Evolutionary conservation across 805 yeast genomes (phyloP).

Genomic region (Candida sithepensis): DNA sequence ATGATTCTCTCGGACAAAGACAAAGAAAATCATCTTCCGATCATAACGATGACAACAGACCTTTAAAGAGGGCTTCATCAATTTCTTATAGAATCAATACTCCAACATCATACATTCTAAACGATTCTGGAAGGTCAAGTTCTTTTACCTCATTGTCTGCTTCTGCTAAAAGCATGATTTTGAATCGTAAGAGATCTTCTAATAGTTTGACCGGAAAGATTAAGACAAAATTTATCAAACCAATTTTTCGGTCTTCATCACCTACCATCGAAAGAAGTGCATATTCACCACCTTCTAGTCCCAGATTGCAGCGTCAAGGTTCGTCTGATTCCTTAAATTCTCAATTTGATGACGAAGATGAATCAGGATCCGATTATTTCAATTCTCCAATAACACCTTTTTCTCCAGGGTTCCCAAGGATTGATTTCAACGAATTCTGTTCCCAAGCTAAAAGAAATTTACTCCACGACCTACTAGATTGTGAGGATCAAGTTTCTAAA

Average conservation of each 20-base stretch:
- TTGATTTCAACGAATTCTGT: slow-evolving; percentile 7
- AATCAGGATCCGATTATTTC: not conserved
- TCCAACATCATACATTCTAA: slow-evolving; percentile 9
- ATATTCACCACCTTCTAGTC: slow-evolving; percentile 5
- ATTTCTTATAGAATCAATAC: slow-evolving; percentile 21
- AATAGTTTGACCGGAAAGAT: slow-evolving; percentile 9
- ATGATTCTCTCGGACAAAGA: slow-evolving; percentile 1
- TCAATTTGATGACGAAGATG: slow-evolving; percentile 4
- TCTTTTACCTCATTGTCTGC: slow-evolving; percentile 13
- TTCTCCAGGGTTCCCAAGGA: not conserved
- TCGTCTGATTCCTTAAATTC: slow-evolving; percentile 7
- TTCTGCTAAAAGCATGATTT: slow-evolving; percentile 12
- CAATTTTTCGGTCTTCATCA: slow-evolving; percentile 33
- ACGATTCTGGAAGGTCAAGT: slow-evolving; percentile 7
- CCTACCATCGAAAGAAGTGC: slow-evolving; percentile 24
- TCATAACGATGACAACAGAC: slow-evolving; percentile 28
- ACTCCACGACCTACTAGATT: slow-evolving; percentile 13
- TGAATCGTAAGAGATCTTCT: slow-evolving; percentile 14
- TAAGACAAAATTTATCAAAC: slow-evolving; percentile 13
- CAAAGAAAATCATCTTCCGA: slow-evolving; percentile 10
- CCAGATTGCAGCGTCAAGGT: not conserved
- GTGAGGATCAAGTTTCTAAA: slow-evolving; percentile 15
- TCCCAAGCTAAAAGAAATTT: slow-evolving; percentile 7
- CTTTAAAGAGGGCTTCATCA: slow-evolving; percentile 28
- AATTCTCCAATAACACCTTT: not conserved